These are phyloP conservation scores for Lepidium aucheri DNA, from an alignment of 345 rosid species.

Conservation along the genomic window DNA sequence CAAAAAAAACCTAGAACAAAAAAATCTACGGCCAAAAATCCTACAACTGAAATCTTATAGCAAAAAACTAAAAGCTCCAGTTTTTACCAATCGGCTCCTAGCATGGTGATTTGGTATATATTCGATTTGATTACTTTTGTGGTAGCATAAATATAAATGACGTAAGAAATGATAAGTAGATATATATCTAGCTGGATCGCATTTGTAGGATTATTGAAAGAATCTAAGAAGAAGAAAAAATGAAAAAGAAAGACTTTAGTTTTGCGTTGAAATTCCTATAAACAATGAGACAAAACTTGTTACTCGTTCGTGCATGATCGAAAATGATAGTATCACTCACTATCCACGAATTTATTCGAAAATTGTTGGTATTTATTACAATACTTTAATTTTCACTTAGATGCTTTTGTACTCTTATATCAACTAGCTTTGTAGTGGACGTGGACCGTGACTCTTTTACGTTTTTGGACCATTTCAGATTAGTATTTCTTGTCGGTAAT, in stretches of 20 bases:
- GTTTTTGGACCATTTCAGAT: background rate
- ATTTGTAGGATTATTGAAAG: background rate
- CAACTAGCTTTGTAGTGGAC: slow-evolving; percentile 2
- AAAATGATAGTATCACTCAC: background rate
- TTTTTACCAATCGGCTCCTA: too few species aligned
- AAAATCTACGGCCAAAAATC: too few species aligned
- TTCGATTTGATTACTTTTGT: background rate
- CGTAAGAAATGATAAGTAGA: slow-evolving; percentile 11
- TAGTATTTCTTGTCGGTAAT: too few species aligned
- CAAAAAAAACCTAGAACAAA: too few species aligned
- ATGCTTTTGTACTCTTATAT: slow-evolving; percentile 13
- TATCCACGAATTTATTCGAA: slow-evolving; percentile 19
- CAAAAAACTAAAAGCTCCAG: too few species aligned
- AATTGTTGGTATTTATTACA: background rate
- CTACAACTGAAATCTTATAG: too few species aligned
- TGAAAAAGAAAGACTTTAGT: background rate
- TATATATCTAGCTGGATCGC: slow-evolving; percentile 18
- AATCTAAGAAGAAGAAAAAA: slow-evolving; percentile 10
- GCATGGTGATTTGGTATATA: background rate
- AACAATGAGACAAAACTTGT: slow-evolving; percentile 20
- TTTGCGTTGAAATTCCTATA: slow-evolving; percentile 11
- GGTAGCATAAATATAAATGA: background rate
- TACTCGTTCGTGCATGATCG: slow-evolving; percentile 4
- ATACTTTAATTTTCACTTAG: slow-evolving; percentile 3
- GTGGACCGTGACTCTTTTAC: background rate